Conservation (phyloP, 352 stramenopile species). For the Phytopythium ostracodes region DNA sequence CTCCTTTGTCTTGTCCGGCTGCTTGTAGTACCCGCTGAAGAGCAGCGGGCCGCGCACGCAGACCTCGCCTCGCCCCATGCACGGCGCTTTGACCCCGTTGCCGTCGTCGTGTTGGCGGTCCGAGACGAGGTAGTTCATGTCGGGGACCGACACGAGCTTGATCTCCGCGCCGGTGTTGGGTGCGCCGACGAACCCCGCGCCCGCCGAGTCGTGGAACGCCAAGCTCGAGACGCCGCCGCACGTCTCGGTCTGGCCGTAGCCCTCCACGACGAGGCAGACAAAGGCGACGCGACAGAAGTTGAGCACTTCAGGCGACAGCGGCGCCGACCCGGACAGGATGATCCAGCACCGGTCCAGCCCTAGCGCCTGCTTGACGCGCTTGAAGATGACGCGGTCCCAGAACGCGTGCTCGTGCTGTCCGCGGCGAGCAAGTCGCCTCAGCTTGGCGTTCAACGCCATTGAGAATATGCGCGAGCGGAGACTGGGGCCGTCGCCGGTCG, state of each 20-base stretch:
- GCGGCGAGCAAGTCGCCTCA: conserved; percentile 56
- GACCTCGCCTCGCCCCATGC: conserved; percentile 58
- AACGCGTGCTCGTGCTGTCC: conserved; percentile 56
- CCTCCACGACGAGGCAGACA: conserved; percentile 84
- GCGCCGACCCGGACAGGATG: conserved; percentile 94
- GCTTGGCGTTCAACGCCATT: conserved; percentile 57
- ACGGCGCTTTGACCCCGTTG: conserved; percentile 17
- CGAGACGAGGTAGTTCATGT: conserved; percentile 94
- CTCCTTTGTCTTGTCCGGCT: conserved; percentile 90
- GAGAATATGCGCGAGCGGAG: conserved; percentile 46
- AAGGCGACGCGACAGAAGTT: conserved; percentile 94
- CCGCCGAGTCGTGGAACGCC: conserved; percentile 30
- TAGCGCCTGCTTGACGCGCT: conserved; percentile 89
- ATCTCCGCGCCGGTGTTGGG: conserved; percentile 87
- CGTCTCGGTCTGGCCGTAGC: conserved; percentile 97
- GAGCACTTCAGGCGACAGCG: conserved; percentile 90
- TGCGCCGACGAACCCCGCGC: conserved; percentile 90
- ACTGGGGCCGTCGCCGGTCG: conserved; percentile 19
- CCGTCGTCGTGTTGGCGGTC: conserved; percentile 56
- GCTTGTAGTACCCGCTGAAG: conserved; percentile 94
- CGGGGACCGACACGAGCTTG: conserved; percentile 93
- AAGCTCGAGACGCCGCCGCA: conserved; percentile 74
- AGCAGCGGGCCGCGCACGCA: conserved; percentile 80
- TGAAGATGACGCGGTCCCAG: conserved; percentile 95
- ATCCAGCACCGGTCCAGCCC: conserved; percentile 81